A percentile compares a stretch with the other conserved stretches of the same genome.
Evolutionary conservation across 2,329 filamentous ascomycete species (phyloP).

Genomic region (Ophiognomonia clavigignenti-juglandacearum): DNA sequence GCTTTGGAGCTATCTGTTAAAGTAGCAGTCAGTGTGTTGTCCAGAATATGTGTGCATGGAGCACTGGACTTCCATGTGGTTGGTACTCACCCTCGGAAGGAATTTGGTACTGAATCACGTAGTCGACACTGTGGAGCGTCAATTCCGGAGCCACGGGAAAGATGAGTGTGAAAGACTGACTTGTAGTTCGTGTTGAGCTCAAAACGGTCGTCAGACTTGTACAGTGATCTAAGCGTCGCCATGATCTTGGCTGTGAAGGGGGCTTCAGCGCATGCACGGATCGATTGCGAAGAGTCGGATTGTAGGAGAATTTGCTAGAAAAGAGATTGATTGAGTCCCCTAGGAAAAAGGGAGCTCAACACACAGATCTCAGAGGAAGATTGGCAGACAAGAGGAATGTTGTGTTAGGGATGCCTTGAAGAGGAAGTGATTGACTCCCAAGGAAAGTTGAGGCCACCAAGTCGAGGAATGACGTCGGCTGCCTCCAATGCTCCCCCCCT

Average conservation of each 20-base stretch:
- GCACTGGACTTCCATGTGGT: neutral
- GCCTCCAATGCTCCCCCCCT: too few relatives aligned
- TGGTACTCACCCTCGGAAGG: slow-evolving; percentile 54
- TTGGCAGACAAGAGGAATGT: neutral
- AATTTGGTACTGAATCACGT: slow-evolving; percentile 77
- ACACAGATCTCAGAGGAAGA: neutral
- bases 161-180: slow-evolving; percentile 22
- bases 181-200: slow-evolving; percentile 33
- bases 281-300: neutral
- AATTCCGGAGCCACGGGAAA: slow-evolving; percentile 10
- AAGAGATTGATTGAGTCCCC: neutral
- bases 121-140: slow-evolving; percentile 62
- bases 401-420: too few relatives aligned
- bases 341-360: neutral
- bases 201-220: slow-evolving; percentile 23
- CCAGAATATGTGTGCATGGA: neutral
- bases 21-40: neutral
- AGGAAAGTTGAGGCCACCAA: too few relatives aligned
- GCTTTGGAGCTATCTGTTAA: slow-evolving; percentile 61
- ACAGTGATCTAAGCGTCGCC: slow-evolving; percentile 29
- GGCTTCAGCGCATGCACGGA: slow-evolving; percentile 5
- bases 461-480: too few relatives aligned
- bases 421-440: too few relatives aligned
- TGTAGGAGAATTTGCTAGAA: neutral
- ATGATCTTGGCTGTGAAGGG: slow-evolving; percentile 20